Conservation (phyloP, 257 asterid genomes). For the Rhazya stricta region DNA sequence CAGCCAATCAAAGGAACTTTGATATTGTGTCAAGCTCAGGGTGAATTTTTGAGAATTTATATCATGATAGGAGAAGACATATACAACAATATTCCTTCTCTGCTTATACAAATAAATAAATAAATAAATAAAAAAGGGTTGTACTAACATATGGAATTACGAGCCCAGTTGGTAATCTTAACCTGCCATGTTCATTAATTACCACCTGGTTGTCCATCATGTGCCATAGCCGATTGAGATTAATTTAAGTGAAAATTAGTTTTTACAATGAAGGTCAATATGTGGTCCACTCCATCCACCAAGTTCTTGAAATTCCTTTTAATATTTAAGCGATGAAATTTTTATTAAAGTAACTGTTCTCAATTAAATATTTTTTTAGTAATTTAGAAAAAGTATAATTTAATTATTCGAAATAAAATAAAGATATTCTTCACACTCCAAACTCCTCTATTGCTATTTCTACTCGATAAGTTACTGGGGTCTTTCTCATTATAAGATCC, state of each 20-base stretch:
- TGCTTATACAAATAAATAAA: background rate
- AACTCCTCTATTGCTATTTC: too few relatives aligned
- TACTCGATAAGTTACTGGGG: too few relatives aligned
- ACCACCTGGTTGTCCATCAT: conserved; percentile 17
- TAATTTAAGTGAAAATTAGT: conserved; percentile 3
- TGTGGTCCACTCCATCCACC: conserved; percentile 13
- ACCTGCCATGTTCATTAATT: conserved; percentile 22
- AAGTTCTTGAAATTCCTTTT: too few relatives aligned
- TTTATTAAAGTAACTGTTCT: too few relatives aligned
- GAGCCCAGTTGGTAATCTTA: conserved; percentile 15
- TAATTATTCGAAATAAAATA: too few relatives aligned
- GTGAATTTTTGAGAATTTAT: too few relatives aligned
- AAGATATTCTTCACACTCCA: too few relatives aligned
- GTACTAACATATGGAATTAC: conserved; percentile 9
- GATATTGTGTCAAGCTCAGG: background rate
- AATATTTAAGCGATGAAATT: too few relatives aligned
- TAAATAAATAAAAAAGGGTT: too few relatives aligned
- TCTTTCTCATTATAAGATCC: too few relatives aligned
- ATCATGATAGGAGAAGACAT: background rate
- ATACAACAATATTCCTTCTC: background rate
- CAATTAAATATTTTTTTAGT: too few relatives aligned
- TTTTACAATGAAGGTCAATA: background rate
- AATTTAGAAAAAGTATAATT: too few relatives aligned
- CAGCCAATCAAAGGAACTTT: background rate
- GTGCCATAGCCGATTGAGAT: conserved; percentile 12